Evolutionary conservation across 2,329 filamentous ascomycete genomes (phyloP).

Genomic region (Pleoardoris graminearum): DNA sequence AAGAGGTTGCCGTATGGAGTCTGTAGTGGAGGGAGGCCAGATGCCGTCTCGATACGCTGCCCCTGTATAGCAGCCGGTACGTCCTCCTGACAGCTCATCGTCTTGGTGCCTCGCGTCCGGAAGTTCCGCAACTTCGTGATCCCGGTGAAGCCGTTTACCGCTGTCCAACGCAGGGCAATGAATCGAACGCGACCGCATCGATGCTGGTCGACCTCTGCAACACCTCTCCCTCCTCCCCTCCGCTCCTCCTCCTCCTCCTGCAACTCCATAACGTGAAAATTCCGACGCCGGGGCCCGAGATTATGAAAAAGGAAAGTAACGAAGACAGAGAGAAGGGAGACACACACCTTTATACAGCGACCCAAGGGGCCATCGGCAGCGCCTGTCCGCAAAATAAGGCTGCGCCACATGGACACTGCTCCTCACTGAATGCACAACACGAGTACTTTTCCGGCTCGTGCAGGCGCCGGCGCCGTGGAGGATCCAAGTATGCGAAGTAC

Average conservation of each 20-base stretch:
- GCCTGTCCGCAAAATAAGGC: neutral
- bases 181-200: too few species aligned
- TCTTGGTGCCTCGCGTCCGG: too few species aligned
- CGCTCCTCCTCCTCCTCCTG: neutral
- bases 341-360: neutral
- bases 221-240: neutral
- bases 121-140: too few species aligned
- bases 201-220: neutral
- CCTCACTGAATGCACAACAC: slow-evolving; percentile 1
- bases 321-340: neutral
- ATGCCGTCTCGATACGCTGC: too few species aligned
- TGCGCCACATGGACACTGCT: neutral
- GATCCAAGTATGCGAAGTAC: neutral
- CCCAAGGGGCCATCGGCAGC: neutral
- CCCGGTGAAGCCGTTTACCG: too few species aligned
- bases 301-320: neutral
- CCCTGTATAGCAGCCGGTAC: too few species aligned
- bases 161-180: too few species aligned
- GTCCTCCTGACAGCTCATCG: too few species aligned
- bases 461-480: neutral
- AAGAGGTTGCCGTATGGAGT: too few species aligned
- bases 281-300: too few species aligned
- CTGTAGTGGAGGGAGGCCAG: too few species aligned
- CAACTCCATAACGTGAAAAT: too few species aligned
- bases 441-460: slow-evolving; percentile 2